Percentiles rank a stretch among this genome's conserved stretches.
Conservation (phyloP, 2,329 filamentous ascomycete species). For the Triangularia verruculosa region DNA sequence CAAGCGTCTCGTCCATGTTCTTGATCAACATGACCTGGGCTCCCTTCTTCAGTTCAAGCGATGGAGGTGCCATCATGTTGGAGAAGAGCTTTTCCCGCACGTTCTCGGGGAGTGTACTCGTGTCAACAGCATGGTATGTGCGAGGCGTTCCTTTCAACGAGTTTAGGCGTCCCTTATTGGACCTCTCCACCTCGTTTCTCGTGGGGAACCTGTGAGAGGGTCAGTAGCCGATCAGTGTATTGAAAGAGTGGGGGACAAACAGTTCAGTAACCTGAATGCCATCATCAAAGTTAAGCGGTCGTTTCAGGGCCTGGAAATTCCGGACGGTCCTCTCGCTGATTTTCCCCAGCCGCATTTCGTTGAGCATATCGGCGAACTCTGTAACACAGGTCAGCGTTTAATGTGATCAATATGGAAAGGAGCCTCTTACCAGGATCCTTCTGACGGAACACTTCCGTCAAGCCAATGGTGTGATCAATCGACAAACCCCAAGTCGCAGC, state of each 20-base stretch:
- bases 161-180: slow-evolving; percentile 72
- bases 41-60: slow-evolving; percentile 79
- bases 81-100: slow-evolving; percentile 73
- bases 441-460: slow-evolving; percentile 95
- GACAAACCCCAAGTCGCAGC: slow-evolving; percentile 87
- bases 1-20: slow-evolving; percentile 89
- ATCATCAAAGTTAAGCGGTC: slow-evolving; percentile 71
- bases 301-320: slow-evolving; percentile 69
- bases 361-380: slow-evolving; percentile 92
- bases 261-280: slow-evolving; percentile 81
- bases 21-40: slow-evolving; percentile 99
- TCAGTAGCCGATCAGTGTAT: neutral
- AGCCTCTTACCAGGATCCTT: slow-evolving; percentile 64
- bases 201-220: slow-evolving; percentile 69
- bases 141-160: slow-evolving; percentile 66
- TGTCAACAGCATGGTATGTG: slow-evolving; percentile 71
- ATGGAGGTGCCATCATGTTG: slow-evolving; percentile 90
- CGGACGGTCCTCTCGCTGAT: slow-evolving; percentile 73
- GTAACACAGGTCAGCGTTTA: slow-evolving; percentile 28
- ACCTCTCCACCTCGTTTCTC: slow-evolving; percentile 80
- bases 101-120: slow-evolving; percentile 59
- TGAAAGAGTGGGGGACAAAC: slow-evolving; percentile 37
- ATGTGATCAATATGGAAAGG: neutral
- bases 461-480: slow-evolving; percentile 90
- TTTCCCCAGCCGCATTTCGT: slow-evolving; percentile 91